These are phyloP conservation scores for Holtermanniella nyarrowii DNA, from an alignment of 768 basidiomycete genomes.

Conservation along the genomic window DNA sequence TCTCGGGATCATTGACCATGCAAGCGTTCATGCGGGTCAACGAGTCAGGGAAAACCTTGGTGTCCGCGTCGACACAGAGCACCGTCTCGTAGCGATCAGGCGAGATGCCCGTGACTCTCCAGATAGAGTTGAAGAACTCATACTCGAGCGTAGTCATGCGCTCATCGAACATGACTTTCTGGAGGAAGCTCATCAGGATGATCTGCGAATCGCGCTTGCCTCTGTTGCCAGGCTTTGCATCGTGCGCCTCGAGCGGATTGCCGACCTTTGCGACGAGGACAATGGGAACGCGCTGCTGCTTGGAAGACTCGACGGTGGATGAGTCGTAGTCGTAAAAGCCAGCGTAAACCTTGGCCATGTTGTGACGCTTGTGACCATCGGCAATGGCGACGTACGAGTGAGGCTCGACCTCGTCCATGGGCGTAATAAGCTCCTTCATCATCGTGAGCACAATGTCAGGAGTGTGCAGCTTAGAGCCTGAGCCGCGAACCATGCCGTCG, in stretches of 20 bases:
- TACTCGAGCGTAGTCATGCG: conserved; percentile 99
- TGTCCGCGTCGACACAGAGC: conserved; percentile 93
- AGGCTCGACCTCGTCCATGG: conserved; percentile 72
- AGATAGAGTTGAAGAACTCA: conserved; percentile 97
- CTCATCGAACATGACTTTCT: conserved; percentile 99
- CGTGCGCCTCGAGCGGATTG: conserved; percentile 77
- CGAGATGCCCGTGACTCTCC: conserved; percentile 88
- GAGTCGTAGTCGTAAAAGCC: conserved; percentile 95
- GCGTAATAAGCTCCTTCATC: conserved; percentile 90
- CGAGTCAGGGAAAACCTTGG: conserved; percentile 98
- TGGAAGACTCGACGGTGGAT: conserved; percentile 73
- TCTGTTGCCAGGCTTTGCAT: conserved; percentile 91
- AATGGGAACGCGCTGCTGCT: conserved; percentile 94
- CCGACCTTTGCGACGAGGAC: conserved; percentile 92
- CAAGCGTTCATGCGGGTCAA: conserved; percentile 90
- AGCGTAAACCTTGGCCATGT: conserved; percentile 97
- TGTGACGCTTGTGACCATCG: conserved; percentile 98
- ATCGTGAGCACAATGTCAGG: conserved; percentile 88
- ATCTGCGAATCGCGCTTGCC: conserved; percentile 99
- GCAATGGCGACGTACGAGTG: conserved; percentile 98
- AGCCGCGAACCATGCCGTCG: conserved; percentile 97
- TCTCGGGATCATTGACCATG: conserved; percentile 93
- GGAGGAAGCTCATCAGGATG: conserved; percentile 91
- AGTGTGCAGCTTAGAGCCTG: conserved; percentile 76
- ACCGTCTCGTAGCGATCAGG: conserved; percentile 93